Percentiles rank a stretch among this genome's conserved stretches.
phyloP scores from a whole-genome alignment of 2,329 filamentous ascomycete species.

The Ophiostoma triangulosporum region DNA sequence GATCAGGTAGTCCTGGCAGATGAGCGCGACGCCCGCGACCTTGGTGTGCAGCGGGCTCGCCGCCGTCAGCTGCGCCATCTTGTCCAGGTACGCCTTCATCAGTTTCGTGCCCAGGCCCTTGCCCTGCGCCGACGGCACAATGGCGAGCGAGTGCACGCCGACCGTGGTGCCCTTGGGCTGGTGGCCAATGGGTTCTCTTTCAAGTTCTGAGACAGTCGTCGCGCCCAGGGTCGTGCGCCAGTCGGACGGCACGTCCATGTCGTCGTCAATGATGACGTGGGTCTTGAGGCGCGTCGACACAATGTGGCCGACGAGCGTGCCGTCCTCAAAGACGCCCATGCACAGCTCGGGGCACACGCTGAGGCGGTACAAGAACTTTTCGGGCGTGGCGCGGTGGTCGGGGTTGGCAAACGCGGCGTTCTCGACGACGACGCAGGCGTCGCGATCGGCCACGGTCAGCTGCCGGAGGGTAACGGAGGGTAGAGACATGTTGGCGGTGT shows the following conservation, averaged over 20 bases:
- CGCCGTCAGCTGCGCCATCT: slow-evolving; percentile 47
- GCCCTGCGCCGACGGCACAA: slow-evolving; percentile 61
- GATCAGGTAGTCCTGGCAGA: slow-evolving; percentile 62
- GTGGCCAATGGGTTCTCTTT: slow-evolving; percentile 52
- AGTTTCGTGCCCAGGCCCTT: slow-evolving; percentile 61
- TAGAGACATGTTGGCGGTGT: neutral
- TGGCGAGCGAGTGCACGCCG: slow-evolving; percentile 69
- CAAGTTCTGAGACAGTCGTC: slow-evolving; percentile 31
- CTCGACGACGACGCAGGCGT: slow-evolving; percentile 43
- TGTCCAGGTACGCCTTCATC: slow-evolving; percentile 63
- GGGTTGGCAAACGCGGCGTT: slow-evolving; percentile 38
- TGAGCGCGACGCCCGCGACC: slow-evolving; percentile 51
- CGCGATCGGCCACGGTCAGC: slow-evolving; percentile 52
- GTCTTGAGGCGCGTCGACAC: slow-evolving; percentile 58
- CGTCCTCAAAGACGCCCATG: slow-evolving; percentile 53
- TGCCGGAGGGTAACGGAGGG: slow-evolving; percentile 45
- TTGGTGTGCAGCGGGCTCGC: slow-evolving; percentile 23
- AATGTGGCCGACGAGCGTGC: slow-evolving; percentile 62
- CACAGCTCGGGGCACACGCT: slow-evolving; percentile 61
- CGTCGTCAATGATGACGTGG: slow-evolving; percentile 52
- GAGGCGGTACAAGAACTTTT: slow-evolving; percentile 63
- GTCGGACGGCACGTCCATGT: slow-evolving; percentile 57
- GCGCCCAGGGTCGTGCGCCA: slow-evolving; percentile 41
- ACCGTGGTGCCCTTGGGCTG: slow-evolving; percentile 61
- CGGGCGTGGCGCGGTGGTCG: slow-evolving; percentile 34